A percentile compares a stretch with the other conserved stretches of the same genome.
These are phyloP conservation scores for Eucommia ulmoides DNA, from an alignment of 257 asterid species.

Conservation along the genomic window DNA sequence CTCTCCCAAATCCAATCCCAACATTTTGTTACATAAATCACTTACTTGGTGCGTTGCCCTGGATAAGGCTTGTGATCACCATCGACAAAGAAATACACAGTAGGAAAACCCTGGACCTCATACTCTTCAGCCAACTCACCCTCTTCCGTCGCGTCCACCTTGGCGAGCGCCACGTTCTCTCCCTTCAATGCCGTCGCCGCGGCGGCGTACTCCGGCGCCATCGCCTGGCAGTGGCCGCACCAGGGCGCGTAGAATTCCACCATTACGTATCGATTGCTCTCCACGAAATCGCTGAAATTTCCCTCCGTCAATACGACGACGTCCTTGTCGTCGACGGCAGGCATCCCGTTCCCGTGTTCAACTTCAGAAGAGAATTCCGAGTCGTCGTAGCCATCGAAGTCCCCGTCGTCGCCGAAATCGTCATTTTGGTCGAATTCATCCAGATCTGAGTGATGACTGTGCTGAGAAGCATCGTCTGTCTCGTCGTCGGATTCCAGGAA, in stretches of 20 bases:
- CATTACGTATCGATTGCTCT: slow-evolving; percentile 57
- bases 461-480: slow-evolving; percentile 8
- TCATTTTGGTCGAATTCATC: slow-evolving; percentile 19
- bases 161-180: slow-evolving; percentile 62
- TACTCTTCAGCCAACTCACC: slow-evolving; percentile 60
- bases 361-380: slow-evolving; percentile 27
- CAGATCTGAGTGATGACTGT: neutral
- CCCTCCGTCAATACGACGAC: slow-evolving; percentile 54
- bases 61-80: slow-evolving; percentile 64
- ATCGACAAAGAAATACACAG: slow-evolving; percentile 59
- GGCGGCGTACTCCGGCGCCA: slow-evolving; percentile 82
- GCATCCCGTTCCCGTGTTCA: slow-evolving; percentile 22
- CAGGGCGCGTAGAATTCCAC: slow-evolving; percentile 93
- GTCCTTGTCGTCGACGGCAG: slow-evolving; percentile 59
- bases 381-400: slow-evolving; percentile 24
- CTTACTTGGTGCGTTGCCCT: slow-evolving; percentile 74
- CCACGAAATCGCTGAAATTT: slow-evolving; percentile 57
- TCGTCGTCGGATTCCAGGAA: slow-evolving; percentile 45
- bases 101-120: slow-evolving; percentile 78
- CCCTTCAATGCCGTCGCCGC: slow-evolving; percentile 74
- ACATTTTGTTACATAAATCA: too few species aligned
- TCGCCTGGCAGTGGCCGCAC: slow-evolving; percentile 78
- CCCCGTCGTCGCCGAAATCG: slow-evolving; percentile 40
- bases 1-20: too few species aligned
- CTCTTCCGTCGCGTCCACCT: slow-evolving; percentile 72